Evolutionary conservation across 169 alveolate species (phyloP).

Genomic region (Eimeria praecox): DNA sequence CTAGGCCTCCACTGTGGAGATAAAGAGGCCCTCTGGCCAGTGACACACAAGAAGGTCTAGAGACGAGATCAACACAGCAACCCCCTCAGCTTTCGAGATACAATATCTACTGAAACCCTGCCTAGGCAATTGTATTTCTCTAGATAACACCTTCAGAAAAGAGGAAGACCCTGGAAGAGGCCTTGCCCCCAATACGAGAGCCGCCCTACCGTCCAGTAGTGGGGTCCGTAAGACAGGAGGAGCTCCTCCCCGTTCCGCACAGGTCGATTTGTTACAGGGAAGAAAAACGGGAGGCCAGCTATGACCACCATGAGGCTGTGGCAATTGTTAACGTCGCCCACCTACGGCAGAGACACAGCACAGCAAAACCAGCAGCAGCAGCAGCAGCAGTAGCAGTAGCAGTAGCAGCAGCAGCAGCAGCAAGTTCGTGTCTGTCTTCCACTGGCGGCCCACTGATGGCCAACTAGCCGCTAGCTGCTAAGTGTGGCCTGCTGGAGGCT

Average conservation of each 20-base stretch:
- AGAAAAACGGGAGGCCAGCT: slow-evolving; percentile 54
- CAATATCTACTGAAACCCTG: no score
- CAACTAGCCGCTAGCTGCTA: not conserved
- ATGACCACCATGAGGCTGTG: slow-evolving; percentile 53
- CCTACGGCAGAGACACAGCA: not conserved
- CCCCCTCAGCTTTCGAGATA: no score
- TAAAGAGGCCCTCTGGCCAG: no score
- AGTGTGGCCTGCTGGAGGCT: not conserved
- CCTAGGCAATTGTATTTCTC: not conserved
- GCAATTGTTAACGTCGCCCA: slow-evolving; percentile 49
- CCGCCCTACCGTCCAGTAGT: slow-evolving; percentile 53
- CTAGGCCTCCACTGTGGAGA: not conserved
- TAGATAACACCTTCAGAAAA: not conserved
- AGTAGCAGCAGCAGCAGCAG: not conserved
- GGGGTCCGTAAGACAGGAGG: slow-evolving; percentile 54
- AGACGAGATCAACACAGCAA: no score
- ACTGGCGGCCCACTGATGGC: not conserved
- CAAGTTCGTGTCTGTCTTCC: no score
- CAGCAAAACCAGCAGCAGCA: not conserved
- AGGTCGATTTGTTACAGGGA: slow-evolving; percentile 35
- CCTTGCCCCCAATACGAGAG: not conserved
- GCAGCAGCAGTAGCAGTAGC: not conserved
- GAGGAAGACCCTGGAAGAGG: not conserved
- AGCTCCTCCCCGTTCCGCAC: slow-evolving; percentile 53
- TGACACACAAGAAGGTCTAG: no score